Conservation (phyloP, 73 alveolate genomes). For the Tetrahymena thermophila region DNA sequence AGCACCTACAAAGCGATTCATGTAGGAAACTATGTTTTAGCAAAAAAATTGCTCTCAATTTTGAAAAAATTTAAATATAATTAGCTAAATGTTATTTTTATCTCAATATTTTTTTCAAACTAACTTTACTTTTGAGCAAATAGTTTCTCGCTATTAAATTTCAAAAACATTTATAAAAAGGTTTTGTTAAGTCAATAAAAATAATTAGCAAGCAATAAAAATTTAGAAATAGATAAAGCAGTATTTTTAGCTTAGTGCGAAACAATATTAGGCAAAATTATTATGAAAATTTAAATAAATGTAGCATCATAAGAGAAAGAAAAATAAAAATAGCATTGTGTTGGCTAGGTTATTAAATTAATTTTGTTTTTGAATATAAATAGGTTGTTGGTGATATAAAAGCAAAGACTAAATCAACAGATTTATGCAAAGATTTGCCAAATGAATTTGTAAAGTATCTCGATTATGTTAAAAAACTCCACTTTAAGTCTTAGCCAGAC, state of each 20-base stretch:
- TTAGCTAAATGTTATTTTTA: too few relatives aligned
- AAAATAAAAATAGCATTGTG: neutral
- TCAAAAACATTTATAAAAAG: neutral
- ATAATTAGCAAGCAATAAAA: too few relatives aligned
- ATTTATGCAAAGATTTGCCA: conserved; percentile 32
- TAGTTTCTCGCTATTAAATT: neutral
- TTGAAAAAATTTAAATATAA: too few relatives aligned
- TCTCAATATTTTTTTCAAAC: too few relatives aligned
- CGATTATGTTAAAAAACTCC: neutral
- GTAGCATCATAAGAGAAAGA: too few relatives aligned
- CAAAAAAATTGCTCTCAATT: too few relatives aligned
- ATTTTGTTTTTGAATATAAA: neutral
- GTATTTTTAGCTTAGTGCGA: too few relatives aligned
- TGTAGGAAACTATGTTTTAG: too few relatives aligned
- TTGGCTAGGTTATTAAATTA: neutral
- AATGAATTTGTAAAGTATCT: neutral
- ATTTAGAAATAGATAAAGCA: too few relatives aligned
- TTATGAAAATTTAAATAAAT: too few relatives aligned
- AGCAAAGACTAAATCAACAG: conserved; percentile 7
- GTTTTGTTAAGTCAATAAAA: neutral
- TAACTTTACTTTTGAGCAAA: neutral
- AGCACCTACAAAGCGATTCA: too few relatives aligned
- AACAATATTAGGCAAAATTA: too few relatives aligned
- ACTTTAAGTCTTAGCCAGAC: neutral
- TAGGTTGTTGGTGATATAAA: conserved; percentile 33